These are phyloP conservation scores for Cenococcum geophilum DNA, from an alignment of 495 filamentous ascomycete genomes.

Conservation along the genomic window DNA sequence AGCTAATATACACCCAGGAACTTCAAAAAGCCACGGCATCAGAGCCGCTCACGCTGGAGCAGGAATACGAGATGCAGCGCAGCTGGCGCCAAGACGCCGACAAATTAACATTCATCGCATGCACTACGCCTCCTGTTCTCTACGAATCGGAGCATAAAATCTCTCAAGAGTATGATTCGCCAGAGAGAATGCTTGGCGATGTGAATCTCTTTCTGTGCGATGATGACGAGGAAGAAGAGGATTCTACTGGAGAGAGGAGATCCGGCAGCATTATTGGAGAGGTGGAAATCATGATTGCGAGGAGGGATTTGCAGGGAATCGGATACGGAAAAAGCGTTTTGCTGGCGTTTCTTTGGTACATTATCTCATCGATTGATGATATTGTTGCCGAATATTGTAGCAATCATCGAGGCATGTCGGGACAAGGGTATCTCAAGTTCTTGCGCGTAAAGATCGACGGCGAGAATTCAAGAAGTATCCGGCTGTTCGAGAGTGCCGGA, in stretches of 20 bases:
- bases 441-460: slow-evolving; percentile 58
- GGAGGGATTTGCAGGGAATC: slow-evolving; percentile 47
- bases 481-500: slow-evolving; percentile 53
- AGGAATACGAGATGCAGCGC: slow-evolving; percentile 81
- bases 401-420: background rate
- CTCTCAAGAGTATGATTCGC: slow-evolving; percentile 45
- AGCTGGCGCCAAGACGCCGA: slow-evolving; percentile 72
- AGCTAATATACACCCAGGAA: slow-evolving; percentile 44
- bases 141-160: slow-evolving; percentile 3
- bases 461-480: slow-evolving; percentile 51
- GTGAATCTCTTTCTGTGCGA: slow-evolving; percentile 74
- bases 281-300: slow-evolving; percentile 84
- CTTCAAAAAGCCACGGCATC: slow-evolving; percentile 81
- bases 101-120: slow-evolving; percentile 69
- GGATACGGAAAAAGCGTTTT: slow-evolving; percentile 64
- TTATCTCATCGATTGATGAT: slow-evolving; percentile 43
- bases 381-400: slow-evolving; percentile 56
- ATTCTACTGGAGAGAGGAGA: slow-evolving; percentile 34
- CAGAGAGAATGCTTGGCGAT: slow-evolving; percentile 68
- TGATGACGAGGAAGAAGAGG: slow-evolving; percentile 32
- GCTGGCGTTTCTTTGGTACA: slow-evolving; percentile 61
- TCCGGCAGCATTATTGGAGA: slow-evolving; percentile 54
- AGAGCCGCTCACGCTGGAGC: slow-evolving; percentile 65
- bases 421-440: slow-evolving; percentile 26
- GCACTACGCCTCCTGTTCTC: slow-evolving; percentile 28